phyloP scores from a whole-genome alignment of 2,329 filamentous ascomycete genomes.

The Cercospora brassicicola region DNA sequence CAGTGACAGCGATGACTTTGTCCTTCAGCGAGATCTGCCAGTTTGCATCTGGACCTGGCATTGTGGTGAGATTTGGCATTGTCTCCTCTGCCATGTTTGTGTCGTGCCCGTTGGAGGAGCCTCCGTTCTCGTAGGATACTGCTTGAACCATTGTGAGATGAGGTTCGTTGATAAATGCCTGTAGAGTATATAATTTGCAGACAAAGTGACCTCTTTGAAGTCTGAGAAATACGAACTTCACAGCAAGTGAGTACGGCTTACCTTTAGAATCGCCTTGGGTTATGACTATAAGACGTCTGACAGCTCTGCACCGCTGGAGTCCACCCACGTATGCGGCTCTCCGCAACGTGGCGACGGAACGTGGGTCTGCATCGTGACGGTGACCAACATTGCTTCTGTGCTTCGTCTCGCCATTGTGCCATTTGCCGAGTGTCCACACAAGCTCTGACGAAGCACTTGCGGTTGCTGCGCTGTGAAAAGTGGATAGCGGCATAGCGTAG shows the following conservation, averaged over 20 bases:
- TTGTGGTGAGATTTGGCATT: slow-evolving; percentile 43
- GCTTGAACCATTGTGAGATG: slow-evolving; percentile 29
- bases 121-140: slow-evolving; percentile 29
- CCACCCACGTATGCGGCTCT: neutral
- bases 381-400: neutral
- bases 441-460: neutral
- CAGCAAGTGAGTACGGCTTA: neutral
- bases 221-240: neutral
- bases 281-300: neutral
- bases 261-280: neutral
- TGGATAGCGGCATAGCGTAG: neutral
- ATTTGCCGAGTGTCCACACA: neutral
- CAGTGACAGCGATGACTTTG: slow-evolving; percentile 46
- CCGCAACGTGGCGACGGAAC: neutral
- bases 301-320: neutral
- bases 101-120: slow-evolving; percentile 22
- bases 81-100: slow-evolving; percentile 19
- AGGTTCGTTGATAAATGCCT: neutral
- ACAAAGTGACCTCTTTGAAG: neutral
- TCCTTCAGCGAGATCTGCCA: slow-evolving; percentile 49
- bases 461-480: neutral
- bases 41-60: slow-evolving; percentile 47
- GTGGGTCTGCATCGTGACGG: neutral
- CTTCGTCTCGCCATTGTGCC: neutral
- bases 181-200: neutral